Evolutionary conservation across 176 grass and related monocot species (phyloP).

Genomic region (Oryza glumipatula): DNA sequence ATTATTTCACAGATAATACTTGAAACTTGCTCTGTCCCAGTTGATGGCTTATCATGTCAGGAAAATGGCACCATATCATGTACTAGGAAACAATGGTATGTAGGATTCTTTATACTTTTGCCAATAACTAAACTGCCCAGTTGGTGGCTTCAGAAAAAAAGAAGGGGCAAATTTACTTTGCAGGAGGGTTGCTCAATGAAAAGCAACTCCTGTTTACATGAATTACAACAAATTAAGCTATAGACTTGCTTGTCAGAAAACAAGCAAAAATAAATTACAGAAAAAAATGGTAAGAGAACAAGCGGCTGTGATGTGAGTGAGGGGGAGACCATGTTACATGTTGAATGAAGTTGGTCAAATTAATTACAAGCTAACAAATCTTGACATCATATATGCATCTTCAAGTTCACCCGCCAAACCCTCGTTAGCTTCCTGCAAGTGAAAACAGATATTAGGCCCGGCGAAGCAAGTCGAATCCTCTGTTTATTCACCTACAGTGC

Average conservation of each 20-base stretch:
- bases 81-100: constrained; percentile 15
- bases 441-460: background rate
- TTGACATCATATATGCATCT: constrained; percentile 73
- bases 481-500: background rate
- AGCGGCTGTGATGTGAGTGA: constrained; percentile 17
- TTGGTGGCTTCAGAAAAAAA: background rate
- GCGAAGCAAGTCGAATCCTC: background rate
- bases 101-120: constrained; percentile 43
- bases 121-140: constrained; percentile 23
- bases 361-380: constrained; percentile 75
- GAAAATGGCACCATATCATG: constrained; percentile 19
- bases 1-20: background rate
- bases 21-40: background rate
- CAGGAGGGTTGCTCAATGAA: constrained; percentile 49
- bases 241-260: constrained; percentile 22
- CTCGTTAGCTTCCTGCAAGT: constrained; percentile 55
- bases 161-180: constrained; percentile 23
- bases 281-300: constrained; percentile 13
- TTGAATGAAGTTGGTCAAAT: constrained; percentile 51
- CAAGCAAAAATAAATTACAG: constrained; percentile 34
- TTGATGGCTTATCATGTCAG: background rate
- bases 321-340: constrained; percentile 46
- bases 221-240: constrained; percentile 41
- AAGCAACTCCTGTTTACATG: constrained; percentile 63
- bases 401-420: constrained; percentile 61